Base-by-base conservation (phyloP, 495 filamentous ascomycete species). In the Entonaema liquescens region DNA sequence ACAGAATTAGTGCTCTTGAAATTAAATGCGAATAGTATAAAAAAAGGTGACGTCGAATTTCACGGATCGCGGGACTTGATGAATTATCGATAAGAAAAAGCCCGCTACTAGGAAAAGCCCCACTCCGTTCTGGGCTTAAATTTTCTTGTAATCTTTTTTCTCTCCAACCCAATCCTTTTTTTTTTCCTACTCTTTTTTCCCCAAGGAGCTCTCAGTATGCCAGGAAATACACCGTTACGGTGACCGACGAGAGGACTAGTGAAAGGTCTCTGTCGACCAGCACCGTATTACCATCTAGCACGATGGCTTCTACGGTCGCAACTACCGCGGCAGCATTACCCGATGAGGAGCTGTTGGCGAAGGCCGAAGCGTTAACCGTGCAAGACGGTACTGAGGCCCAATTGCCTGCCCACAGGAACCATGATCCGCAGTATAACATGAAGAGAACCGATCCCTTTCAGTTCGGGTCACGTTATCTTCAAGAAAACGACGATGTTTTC, bases 401-500 rank as follows among this genome's bases (percentile, higher is more conserved):
- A 35, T 35, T 79, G 8, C 81, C 80, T 54, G 78, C 86, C 0
- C 84, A 88, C 55, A 83, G 81, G 26, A 86, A 81, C 49, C 85
- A 88, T 74, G 82, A 88, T 79, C 85, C 84, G 23, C 78, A 84
- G 56, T 79, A 86, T 72, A 90, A 88, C 76, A 83, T 89, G 78
- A 99, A 98, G 83, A 86, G 92, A 62, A 92, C 78, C 75, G 92
- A 97, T 70, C 96, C 95, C 35, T 99, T 99, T 81, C 89, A 93
- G 79, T 99, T 99, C 79, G 95, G 95, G 59, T 94, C 92, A 11
- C 93, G 95, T 52, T 89, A 86, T 71, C 89, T 99, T 40, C 87
- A 91, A 68, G 81, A 93, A 73, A 86, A 89, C 71, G 93, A 96
- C 80, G 86, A 98, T 74, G 90, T 96, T 70, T 98, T 91, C 82